Conservation (phyloP, 2,329 filamentous ascomycete species). For the Botrytis sinoallii region DNA sequence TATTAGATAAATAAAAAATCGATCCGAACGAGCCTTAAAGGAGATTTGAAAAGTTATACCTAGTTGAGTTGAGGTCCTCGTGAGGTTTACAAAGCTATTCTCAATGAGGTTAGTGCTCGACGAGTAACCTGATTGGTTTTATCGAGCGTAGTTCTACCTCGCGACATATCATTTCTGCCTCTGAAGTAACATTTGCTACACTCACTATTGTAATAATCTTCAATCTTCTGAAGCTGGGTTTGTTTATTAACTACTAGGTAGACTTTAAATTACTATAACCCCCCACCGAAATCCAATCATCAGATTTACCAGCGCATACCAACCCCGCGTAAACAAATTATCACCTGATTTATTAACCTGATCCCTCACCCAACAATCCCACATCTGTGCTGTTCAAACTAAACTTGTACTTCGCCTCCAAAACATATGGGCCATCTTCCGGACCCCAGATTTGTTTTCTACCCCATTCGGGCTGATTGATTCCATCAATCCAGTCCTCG, state of each 20-base stretch:
- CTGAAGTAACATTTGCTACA: neutral
- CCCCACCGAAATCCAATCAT: neutral
- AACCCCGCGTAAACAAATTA: neutral
- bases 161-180: neutral
- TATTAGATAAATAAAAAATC: no score
- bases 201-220: neutral
- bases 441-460: slow-evolving; percentile 63
- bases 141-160: neutral
- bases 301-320: neutral
- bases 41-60: neutral
- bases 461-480: slow-evolving; percentile 89
- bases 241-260: neutral
- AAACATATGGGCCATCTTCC: slow-evolving; percentile 57
- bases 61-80: neutral
- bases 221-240: neutral
- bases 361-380: slow-evolving; percentile 25
- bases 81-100: neutral
- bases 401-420: slow-evolving; percentile 61
- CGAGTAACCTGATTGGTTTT: neutral
- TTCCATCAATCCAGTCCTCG: slow-evolving; percentile 89
- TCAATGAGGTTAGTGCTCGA: neutral
- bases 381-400: slow-evolving; percentile 32
- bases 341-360: slow-evolving; percentile 21
- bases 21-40: neutral
- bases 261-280: neutral